Percentiles rank a stretch among this genome's conserved stretches.
These are phyloP conservation scores for Thymus quinquecostatus DNA, from an alignment of 257 asterid genomes.

Conservation along the genomic window DNA sequence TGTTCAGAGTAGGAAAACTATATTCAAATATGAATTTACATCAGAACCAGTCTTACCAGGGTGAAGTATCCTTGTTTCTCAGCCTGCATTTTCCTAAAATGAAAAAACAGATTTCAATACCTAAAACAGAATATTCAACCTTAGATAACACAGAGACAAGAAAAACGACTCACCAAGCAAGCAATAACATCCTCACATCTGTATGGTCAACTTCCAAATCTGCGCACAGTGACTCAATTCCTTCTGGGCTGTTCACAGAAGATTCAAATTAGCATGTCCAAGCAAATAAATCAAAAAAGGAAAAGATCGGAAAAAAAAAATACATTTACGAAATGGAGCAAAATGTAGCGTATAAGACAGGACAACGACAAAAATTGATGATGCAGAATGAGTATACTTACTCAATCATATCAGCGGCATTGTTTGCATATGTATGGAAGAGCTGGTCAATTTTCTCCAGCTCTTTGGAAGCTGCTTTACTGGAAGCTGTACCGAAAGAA, in stretches of 20 bases:
- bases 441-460: constrained; percentile 59
- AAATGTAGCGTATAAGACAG: background rate
- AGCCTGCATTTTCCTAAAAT: constrained; percentile 87
- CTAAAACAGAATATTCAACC: constrained; percentile 4
- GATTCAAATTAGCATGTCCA: constrained; percentile 27
- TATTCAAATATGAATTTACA: background rate
- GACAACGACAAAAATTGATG: background rate
- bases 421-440: constrained; percentile 56
- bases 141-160: constrained; percentile 17
- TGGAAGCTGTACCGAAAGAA: constrained; percentile 54
- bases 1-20: constrained; percentile 6
- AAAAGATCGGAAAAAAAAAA: constrained; percentile 23
- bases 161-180: constrained; percentile 74
- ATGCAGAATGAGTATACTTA: constrained; percentile 45
- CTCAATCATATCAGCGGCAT: constrained; percentile 66
- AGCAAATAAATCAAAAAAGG: constrained; percentile 23
- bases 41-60: constrained; percentile 51
- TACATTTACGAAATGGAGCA: background rate
- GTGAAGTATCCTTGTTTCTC: constrained; percentile 93
- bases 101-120: constrained; percentile 33
- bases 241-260: constrained; percentile 73
- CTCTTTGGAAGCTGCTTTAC: constrained; percentile 65
- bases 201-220: constrained; percentile 80
- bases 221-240: constrained; percentile 82
- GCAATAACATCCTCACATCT: constrained; percentile 80